Base-by-base conservation (phyloP, 768 basidiomycete genomes). In the Lentinus brumalis region DNA sequence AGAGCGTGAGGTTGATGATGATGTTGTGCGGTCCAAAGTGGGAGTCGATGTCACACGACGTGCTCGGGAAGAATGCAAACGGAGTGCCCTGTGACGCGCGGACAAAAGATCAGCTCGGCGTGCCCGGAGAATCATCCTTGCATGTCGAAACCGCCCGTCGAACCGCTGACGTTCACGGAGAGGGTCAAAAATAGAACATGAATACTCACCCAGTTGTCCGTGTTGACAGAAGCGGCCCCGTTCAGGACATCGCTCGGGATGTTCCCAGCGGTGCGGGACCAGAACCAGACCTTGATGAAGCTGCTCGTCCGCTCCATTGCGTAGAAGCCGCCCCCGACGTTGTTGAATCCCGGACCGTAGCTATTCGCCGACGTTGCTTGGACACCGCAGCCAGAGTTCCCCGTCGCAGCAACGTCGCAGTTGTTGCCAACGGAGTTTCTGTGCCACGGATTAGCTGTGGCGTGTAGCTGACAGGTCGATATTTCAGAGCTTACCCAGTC, bases 201-300 rank as follows among this genome's bases (percentile, higher is more conserved):
- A 32, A n/a, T 9, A 63, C 61, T 53, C 52, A 83, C 86, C 87
- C 87, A 89, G 54, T 69, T 74, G 44, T 70, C 74, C 2, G 86
- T 84, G 68, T 84, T 73, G 21, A 86, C 75, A 1, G 65, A 65
- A 16, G 66, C 66, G 0, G 71, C 75, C 4, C 82, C 84, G 35
- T 60, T 70, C 11, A 26, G 32, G 16, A 86, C 77, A 62, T 83
- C 85, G 6, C 70, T 62, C 1, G 86, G 86, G 21, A 83, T 74
- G 35, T 64, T 67, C 11, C 67, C 72, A 44, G 71, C 77, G 47
- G 71, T 74, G 49, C 86, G 79, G 1, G 85, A 77, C 86, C 87
- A 91, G 74, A 88, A 91, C 83, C 85, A 91, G 47, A 89, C 77
- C 62, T 86, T 87, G 68, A 91, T 83, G 68, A 78, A 83, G 4